Evolutionary conservation across 495 filamentous ascomycete genomes (phyloP).

Genomic region (Penicillium bialowiezense): DNA sequence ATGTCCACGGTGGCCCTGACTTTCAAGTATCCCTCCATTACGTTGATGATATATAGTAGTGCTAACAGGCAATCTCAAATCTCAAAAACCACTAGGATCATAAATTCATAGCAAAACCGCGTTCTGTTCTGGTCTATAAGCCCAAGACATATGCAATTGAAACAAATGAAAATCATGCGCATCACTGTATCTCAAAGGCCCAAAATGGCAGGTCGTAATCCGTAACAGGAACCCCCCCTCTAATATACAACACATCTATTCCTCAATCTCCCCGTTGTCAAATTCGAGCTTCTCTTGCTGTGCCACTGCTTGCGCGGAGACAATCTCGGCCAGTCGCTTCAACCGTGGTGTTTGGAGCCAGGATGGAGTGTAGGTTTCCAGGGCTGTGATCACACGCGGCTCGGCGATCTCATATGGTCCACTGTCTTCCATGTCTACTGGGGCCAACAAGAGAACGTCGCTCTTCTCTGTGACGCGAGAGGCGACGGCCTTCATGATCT

Average conservation of each 20-base stretch:
- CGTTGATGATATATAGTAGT: too few relatives aligned
- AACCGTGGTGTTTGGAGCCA: constrained; percentile 96
- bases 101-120: not conserved
- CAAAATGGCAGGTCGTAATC: constrained; percentile 27
- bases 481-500: constrained; percentile 99
- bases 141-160: constrained; percentile 9
- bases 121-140: constrained; percentile 6
- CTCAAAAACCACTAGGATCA: too few relatives aligned
- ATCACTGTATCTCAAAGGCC: constrained; percentile 24
- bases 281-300: constrained; percentile 83
- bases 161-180: constrained; percentile 21
- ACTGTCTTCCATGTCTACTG: constrained; percentile 98
- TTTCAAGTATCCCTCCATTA: too few relatives aligned
- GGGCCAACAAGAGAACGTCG: constrained; percentile 85
- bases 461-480: constrained; percentile 98
- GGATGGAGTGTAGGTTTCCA: constrained; percentile 97
- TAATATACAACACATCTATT: constrained; percentile 34
- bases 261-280: constrained; percentile 33
- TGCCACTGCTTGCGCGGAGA: constrained; percentile 90
- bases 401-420: constrained; percentile 99
- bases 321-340: constrained; percentile 94
- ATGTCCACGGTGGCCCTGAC: too few relatives aligned
- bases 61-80: too few relatives aligned
- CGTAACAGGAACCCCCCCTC: constrained; percentile 27
- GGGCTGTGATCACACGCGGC: constrained; percentile 87